Conservation (phyloP, 129 eudicot genomes). For the Artemisia tridentata region DNA sequence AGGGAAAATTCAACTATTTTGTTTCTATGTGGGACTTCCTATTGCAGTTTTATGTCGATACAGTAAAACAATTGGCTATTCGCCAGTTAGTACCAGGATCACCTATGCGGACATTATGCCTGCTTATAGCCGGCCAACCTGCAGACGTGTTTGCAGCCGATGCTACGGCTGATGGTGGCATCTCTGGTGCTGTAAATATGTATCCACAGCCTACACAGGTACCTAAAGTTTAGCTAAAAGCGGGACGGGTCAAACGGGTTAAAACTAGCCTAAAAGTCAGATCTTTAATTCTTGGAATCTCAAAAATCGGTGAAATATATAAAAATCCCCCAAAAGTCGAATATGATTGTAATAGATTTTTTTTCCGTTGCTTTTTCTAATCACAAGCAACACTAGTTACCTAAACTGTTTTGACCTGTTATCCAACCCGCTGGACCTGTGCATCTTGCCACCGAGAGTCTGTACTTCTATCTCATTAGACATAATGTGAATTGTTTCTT, state of each 20-base stretch:
- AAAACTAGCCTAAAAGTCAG: too few relatives aligned
- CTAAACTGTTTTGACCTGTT: conserved; percentile 4
- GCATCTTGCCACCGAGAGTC: too few relatives aligned
- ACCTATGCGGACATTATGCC: conserved; percentile 92
- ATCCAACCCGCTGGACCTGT: neutral
- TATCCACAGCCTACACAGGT: conserved; percentile 60
- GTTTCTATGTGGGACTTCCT: neutral
- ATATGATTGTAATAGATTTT: too few relatives aligned
- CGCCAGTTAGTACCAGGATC: conserved; percentile 81
- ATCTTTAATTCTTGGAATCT: too few relatives aligned
- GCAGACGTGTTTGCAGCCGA: conserved; percentile 73
- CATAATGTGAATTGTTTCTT: conserved; percentile 10
- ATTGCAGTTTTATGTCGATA: conserved; percentile 83
- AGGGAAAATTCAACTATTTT: conserved; percentile 1
- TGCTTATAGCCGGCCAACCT: conserved; percentile 91
- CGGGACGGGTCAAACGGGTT: too few relatives aligned
- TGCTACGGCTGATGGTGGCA: conserved; percentile 34
- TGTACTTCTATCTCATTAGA: conserved; percentile 2
- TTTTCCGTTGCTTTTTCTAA: too few relatives aligned
- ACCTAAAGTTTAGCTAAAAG: conserved; percentile 7
- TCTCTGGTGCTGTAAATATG: conserved; percentile 35
- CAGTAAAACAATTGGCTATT: conserved; percentile 88
- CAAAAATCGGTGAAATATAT: too few relatives aligned
- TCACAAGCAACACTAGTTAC: neutral
- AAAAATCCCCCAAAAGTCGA: too few relatives aligned